Evolutionary conservation across 306 rosid species (phyloP).

Genomic region (Dalbergia cochinchinensis): DNA sequence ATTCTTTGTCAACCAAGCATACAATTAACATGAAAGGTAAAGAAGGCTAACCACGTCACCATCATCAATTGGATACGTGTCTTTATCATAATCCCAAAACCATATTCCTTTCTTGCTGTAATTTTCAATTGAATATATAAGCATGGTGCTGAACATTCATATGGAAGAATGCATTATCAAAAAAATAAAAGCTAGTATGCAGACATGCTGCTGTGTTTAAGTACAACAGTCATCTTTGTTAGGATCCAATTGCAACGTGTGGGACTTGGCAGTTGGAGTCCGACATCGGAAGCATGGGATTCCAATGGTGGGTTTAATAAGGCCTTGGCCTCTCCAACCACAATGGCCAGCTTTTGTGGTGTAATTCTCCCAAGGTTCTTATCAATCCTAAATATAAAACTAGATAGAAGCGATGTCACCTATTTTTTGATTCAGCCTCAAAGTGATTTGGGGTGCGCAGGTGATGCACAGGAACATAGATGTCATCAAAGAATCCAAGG

Average conservation of each 20-base stretch:
- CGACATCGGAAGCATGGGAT: too few relatives aligned
- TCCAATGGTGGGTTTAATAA: too few relatives aligned
- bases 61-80: constrained; percentile 51
- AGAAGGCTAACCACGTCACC: constrained; percentile 62
- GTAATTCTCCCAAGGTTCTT: too few relatives aligned
- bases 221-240: background rate
- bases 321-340: too few relatives aligned
- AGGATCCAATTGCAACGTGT: too few relatives aligned
- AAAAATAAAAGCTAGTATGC: constrained; percentile 11
- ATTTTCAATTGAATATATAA: background rate
- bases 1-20: constrained; percentile 28
- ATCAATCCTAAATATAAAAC: background rate
- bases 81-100: constrained; percentile 66
- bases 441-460: constrained; percentile 64
- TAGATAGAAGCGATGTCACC: constrained; percentile 51
- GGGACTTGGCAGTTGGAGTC: too few relatives aligned
- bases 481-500: constrained; percentile 88
- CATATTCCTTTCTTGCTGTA: constrained; percentile 67
- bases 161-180: background rate
- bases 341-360: too few relatives aligned
- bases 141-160: constrained; percentile 23
- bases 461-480: constrained; percentile 66
- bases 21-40: constrained; percentile 33
- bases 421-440: constrained; percentile 53
- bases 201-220: constrained; percentile 2